Evolutionary conservation across 78 protist species (phyloP).

Genomic region (Bodo saltans): DNA sequence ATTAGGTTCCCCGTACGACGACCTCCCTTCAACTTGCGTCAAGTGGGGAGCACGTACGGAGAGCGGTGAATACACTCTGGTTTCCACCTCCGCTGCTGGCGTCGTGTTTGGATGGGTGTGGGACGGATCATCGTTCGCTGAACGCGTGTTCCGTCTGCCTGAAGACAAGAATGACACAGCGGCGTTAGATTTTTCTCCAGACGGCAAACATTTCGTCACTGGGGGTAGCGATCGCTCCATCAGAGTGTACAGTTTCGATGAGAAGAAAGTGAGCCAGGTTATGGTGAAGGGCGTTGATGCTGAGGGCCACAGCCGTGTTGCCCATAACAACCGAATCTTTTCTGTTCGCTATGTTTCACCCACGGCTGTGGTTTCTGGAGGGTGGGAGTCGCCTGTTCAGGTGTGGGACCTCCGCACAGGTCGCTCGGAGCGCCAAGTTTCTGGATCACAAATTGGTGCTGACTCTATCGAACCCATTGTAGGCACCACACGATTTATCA

Average conservation of each 20-base stretch:
- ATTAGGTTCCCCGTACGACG: background rate
- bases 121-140: background rate
- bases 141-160: background rate
- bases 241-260: background rate
- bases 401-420: slow-evolving; percentile 30
- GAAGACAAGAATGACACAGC: background rate
- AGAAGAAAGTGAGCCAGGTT: background rate
- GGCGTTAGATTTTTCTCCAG: slow-evolving; percentile 7
- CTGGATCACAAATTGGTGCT: background rate
- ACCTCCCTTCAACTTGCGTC: background rate
- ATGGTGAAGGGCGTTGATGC: slow-evolving; percentile 1
- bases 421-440: background rate
- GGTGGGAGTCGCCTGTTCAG: slow-evolving; percentile 26
- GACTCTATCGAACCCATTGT: background rate
- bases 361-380: background rate
- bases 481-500: background rate
- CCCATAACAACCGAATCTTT: slow-evolving; percentile 1
- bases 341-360: background rate
- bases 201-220: background rate
- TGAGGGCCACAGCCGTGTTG: background rate
- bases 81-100: background rate
- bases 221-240: slow-evolving; percentile 7
- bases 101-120: background rate
- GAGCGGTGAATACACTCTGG: background rate
- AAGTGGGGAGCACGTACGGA: background rate